Percentiles rank a stretch among this genome's conserved stretches.
Conservation (phyloP, 495 filamentous ascomycete species). For the Aspergillus egyptiacus region DNA sequence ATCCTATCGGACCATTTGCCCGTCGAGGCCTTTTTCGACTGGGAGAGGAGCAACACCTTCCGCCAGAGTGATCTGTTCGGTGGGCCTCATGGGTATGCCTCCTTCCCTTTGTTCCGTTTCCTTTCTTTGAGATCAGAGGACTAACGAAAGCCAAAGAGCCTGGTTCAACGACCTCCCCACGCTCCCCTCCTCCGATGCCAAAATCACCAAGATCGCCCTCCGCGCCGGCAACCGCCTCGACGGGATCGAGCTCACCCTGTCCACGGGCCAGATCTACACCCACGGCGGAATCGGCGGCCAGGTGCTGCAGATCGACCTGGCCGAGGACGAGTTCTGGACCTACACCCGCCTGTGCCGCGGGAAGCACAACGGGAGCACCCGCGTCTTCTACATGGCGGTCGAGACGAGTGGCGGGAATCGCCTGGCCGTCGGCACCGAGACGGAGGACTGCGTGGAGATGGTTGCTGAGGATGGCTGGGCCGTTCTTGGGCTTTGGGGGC, state of each 20-base stretch:
- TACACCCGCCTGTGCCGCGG: slow-evolving; percentile 49
- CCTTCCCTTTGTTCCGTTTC: neutral
- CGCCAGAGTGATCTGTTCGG: slow-evolving; percentile 47
- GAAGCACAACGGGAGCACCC: slow-evolving; percentile 39
- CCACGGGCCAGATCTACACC: slow-evolving; percentile 38
- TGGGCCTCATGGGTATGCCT: slow-evolving; percentile 40
- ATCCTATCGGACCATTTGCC: slow-evolving; percentile 55
- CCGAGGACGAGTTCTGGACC: slow-evolving; percentile 42
- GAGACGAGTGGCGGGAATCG: slow-evolving; percentile 48
- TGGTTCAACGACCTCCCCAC: slow-evolving; percentile 52
- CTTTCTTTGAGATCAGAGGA: no score
- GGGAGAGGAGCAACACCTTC: slow-evolving; percentile 34
- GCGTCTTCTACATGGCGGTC: slow-evolving; percentile 53
- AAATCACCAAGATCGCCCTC: slow-evolving; percentile 35
- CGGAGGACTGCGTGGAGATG: slow-evolving; percentile 44
- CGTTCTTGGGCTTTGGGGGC: slow-evolving; percentile 54
- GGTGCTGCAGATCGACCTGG: slow-evolving; percentile 38
- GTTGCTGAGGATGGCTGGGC: slow-evolving; percentile 48
- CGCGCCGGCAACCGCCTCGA: slow-evolving; percentile 47
- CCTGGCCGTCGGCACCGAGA: slow-evolving; percentile 42
- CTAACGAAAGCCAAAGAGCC: no score
- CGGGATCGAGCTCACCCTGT: slow-evolving; percentile 40
- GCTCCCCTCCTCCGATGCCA: slow-evolving; percentile 21
- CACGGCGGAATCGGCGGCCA: slow-evolving; percentile 54
- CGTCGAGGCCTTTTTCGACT: slow-evolving; percentile 50